Evolutionary conservation across 805 yeast genomes (phyloP), one percentile per base, ranked within the genome.

Genomic region (Nakazawaea sp.): DNA sequence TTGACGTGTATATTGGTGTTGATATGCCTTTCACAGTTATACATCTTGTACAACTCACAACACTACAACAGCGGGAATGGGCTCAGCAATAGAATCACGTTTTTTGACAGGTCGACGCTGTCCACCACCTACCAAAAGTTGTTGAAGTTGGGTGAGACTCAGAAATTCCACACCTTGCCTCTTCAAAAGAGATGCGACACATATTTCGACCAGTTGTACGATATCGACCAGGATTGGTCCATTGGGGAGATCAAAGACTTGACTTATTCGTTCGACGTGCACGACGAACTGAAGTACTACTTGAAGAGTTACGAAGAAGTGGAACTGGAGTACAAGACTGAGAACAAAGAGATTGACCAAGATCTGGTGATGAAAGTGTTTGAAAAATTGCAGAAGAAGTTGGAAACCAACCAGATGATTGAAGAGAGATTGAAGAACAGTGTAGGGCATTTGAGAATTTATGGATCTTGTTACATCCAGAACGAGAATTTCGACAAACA

Each of bases 361-460:
- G 36, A 37, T 8, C 27, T 37, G 40, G 35, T 29, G 9, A 32
- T 32, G 36, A 32, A 37, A 20, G 40, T 37, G 16, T 33, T 39
- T 17, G 38, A 39, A 4, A 19, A 27, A 7, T 28, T 34, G 26
- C 30, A 30, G 17, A n/a, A 6, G n/a, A 24, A 19, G 12, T 9
- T 24, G 23, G 38, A 33, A 25, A 23, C 33, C 12, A 39, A 39
- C 19, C 20, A 13, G 11, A 9, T 13, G 20, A 33, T 34, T 18
- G 42, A 39, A 25, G 38, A 39, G 17, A 30, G 20, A n/a, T 39
- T 69, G 51, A 57, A 63, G 32, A 68, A 69, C 43, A 61, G 59
- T 38, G 50, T 67, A 11, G 58, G 70, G 3, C 70, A 64, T 42
- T 45, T 69, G 29, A 53, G 72, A 45, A 63, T 67, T 16, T 70